These are phyloP conservation scores for Xylaria telfairii DNA, from an alignment of 495 filamentous ascomycete genomes.

Conservation along the genomic window DNA sequence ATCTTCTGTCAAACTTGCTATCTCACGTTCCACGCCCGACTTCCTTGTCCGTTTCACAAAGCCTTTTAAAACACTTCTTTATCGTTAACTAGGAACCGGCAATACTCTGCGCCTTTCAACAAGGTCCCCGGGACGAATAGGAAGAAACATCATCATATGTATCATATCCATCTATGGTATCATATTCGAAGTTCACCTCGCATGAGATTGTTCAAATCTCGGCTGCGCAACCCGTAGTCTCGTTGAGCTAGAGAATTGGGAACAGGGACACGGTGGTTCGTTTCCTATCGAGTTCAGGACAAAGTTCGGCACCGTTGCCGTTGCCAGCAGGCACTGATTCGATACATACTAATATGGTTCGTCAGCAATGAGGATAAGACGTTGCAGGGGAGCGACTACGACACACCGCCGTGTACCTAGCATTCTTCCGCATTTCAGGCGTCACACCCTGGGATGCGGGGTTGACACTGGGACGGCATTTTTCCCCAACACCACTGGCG, in stretches of 20 bases:
- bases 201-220: neutral
- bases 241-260: neutral
- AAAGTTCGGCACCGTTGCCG: neutral
- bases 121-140: neutral
- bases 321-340: neutral
- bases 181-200: neutral
- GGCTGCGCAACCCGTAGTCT: neutral
- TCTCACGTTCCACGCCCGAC: neutral
- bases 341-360: neutral
- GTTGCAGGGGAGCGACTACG: neutral
- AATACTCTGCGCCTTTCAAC: neutral
- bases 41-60: neutral
- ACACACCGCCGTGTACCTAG: constrained; percentile 7
- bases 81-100: neutral
- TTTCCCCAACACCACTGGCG: constrained; percentile 1
- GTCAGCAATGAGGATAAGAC: neutral
- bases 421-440: constrained; percentile 12
- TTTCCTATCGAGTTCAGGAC: neutral
- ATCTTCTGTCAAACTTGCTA: neutral
- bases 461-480: neutral
- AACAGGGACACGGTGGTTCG: neutral
- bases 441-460: constrained; percentile 17
- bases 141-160: no score
- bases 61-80: neutral
- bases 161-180: neutral